phyloP scores from a whole-genome alignment of 2,329 filamentous ascomycete species.

The Colletotrichum cuscutae region DNA sequence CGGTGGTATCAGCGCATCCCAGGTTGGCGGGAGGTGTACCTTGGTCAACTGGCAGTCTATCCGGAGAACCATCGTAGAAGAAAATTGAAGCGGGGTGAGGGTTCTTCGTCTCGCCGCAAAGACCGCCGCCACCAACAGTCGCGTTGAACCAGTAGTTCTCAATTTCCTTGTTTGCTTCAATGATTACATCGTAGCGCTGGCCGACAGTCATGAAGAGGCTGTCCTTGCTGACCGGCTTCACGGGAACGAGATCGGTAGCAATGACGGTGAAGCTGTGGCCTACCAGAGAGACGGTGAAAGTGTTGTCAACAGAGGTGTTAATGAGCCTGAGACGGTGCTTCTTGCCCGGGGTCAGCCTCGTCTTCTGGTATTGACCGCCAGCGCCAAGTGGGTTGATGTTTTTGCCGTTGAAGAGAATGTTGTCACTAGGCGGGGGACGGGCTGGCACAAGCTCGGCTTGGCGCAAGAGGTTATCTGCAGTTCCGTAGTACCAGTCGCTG shows the following conservation, averaged over 20 bases:
- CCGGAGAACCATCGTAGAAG: constrained; percentile 47
- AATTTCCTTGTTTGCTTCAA: constrained; percentile 46
- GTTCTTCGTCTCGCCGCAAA: constrained; percentile 45
- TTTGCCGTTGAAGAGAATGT: constrained; percentile 56
- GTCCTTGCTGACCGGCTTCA: constrained; percentile 59
- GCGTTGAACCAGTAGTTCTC: constrained; percentile 57
- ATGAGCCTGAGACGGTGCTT: constrained; percentile 61
- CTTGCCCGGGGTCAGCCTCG: constrained; percentile 52
- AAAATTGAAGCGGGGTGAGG: constrained; percentile 48
- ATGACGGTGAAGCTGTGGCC: constrained; percentile 64
- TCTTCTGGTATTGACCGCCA: constrained; percentile 43
- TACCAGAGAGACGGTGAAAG: constrained; percentile 61
- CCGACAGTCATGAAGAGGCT: constrained; percentile 61
- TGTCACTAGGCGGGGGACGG: constrained; percentile 43
- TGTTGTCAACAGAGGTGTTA: constrained; percentile 61
- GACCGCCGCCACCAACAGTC: constrained; percentile 40
- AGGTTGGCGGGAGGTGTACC: constrained; percentile 38
- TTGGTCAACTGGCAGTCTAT: constrained; percentile 41
- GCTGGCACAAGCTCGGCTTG: constrained; percentile 36
- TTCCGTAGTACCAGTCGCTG: constrained; percentile 62
- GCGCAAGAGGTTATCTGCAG: constrained; percentile 42
- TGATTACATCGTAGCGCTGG: constrained; percentile 53
- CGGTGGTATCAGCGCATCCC: constrained; percentile 37
- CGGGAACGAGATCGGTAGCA: constrained; percentile 62
- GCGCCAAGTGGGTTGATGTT: constrained; percentile 43